A percentile compares a stretch with the other conserved stretches of the same genome.
Evolutionary conservation across 495 filamentous ascomycete species (phyloP).

Genomic region (Penicillium daleae): DNA sequence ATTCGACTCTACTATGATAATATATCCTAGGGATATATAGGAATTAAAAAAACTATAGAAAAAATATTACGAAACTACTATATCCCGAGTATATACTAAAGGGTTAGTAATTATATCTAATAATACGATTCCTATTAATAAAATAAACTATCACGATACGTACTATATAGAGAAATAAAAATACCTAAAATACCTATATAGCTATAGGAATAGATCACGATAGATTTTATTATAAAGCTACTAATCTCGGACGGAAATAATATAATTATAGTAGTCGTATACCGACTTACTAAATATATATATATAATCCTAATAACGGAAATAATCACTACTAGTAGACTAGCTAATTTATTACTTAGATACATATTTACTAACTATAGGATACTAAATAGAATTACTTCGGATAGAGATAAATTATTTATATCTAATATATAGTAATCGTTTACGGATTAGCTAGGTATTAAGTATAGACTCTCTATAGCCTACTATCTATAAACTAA

Average conservation of each 20-base stretch:
- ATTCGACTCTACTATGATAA: neutral
- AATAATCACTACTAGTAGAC: neutral
- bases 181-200: neutral
- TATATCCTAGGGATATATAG: neutral
- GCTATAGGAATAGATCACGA: neutral
- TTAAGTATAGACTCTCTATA: neutral
- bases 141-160: neutral
- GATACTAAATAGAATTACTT: neutral
- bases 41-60: neutral
- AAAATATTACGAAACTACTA: neutral
- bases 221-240: neutral
- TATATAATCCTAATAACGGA: neutral
- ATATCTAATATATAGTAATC: neutral
- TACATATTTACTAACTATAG: neutral
- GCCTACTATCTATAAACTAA: neutral
- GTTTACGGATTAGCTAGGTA: neutral
- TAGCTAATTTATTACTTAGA: neutral
- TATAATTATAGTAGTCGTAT: neutral
- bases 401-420: neutral
- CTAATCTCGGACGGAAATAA: neutral
- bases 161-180: neutral
- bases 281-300: constrained; percentile 1
- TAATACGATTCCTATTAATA: neutral
- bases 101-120: neutral
- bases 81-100: neutral